Percentiles rank a stretch among this genome's conserved stretches.
These are phyloP conservation scores for Penicillium sp. DNA, from an alignment of 2,329 filamentous ascomycete genomes.

Conservation along the genomic window DNA sequence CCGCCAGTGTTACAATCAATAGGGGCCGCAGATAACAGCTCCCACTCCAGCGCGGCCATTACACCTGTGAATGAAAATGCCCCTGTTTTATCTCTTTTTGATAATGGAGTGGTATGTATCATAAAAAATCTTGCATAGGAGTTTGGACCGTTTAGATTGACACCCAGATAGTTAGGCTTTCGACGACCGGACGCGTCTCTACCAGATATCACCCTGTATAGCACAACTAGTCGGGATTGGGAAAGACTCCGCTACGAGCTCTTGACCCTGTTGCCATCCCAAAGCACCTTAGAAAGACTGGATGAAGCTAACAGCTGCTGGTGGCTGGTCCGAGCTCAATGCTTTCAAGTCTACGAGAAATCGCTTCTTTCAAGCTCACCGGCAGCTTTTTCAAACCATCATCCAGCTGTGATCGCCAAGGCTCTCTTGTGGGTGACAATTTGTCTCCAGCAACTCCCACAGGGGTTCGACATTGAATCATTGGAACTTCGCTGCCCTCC, in stretches of 20 bases:
- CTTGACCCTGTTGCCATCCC: slow-evolving; percentile 3
- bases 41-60: not conserved
- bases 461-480: not conserved
- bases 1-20: not conserved
- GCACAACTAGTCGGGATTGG: not conserved
- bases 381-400: not conserved
- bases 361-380: slow-evolving; percentile 1
- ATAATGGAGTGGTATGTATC: slow-evolving; percentile 6
- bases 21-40: not conserved
- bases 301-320: slow-evolving; percentile 3
- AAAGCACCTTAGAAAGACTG: slow-evolving; percentile 2
- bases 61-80: slow-evolving; percentile 9
- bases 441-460: slow-evolving; percentile 11
- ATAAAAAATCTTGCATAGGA: not conserved
- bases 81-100: slow-evolving; percentile 10
- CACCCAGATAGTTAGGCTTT: slow-evolving; percentile 3
- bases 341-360: slow-evolving; percentile 5
- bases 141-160: not conserved
- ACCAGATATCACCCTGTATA: not conserved
- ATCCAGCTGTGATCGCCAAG: slow-evolving; percentile 8
- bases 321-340: slow-evolving; percentile 8
- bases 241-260: slow-evolving; percentile 2
- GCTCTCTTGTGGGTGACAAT: slow-evolving; percentile 6
- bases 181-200: not conserved
- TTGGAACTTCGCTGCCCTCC: slow-evolving; percentile 5